Evolutionary conservation across 1,284 basidiomycete genomes (phyloP).

Genomic region (Coniferiporia weirii): DNA sequence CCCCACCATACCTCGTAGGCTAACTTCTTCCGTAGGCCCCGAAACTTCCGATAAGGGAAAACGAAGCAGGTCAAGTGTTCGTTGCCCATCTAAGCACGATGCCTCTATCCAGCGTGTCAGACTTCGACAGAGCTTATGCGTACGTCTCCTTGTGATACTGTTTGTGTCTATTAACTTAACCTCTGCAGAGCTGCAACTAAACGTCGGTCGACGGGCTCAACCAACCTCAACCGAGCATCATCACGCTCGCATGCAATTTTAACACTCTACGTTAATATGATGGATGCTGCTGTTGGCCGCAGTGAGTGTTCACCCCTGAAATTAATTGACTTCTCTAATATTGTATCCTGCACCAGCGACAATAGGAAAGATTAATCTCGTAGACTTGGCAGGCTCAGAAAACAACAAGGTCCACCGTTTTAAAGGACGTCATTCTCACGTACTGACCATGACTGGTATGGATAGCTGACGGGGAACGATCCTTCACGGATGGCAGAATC

Average conservation of each 20-base stretch:
- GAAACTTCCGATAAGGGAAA: constrained; percentile 77
- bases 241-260: constrained; percentile 82
- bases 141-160: constrained; percentile 32
- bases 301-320: constrained; percentile 33
- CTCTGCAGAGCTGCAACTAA: constrained; percentile 52
- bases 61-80: constrained; percentile 68
- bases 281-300: constrained; percentile 42
- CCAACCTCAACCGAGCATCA: constrained; percentile 72
- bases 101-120: constrained; percentile 45
- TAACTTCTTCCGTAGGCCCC: constrained; percentile 44
- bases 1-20: not conserved
- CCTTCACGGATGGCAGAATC: constrained; percentile 76
- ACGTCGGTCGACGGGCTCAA: constrained; percentile 77
- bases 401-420: constrained; percentile 63
- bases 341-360: constrained; percentile 35
- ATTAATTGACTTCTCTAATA: not conserved
- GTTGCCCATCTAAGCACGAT: constrained; percentile 64
- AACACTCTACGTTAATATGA: constrained; percentile 57
- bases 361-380: constrained; percentile 75
- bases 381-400: constrained; percentile 83
- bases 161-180: not conserved
- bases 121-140: constrained; percentile 65
- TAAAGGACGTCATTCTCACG: not conserved
- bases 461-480: constrained; percentile 74
- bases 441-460: not conserved